Evolutionary conservation across 768 basidiomycete genomes (phyloP).

Genomic region (Suillus placidus): DNA sequence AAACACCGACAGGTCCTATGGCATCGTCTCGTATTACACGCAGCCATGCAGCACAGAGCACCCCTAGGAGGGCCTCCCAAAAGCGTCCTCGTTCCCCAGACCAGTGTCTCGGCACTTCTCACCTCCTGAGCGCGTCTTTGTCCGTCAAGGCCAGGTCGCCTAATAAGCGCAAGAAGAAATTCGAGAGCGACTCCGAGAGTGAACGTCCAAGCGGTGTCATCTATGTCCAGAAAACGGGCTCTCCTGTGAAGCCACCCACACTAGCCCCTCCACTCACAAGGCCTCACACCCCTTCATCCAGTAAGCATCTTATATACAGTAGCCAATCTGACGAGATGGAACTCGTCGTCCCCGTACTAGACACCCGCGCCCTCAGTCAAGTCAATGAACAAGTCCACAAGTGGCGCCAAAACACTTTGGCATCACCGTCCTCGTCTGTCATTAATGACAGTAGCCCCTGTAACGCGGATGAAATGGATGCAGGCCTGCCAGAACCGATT

Average conservation of each 20-base stretch:
- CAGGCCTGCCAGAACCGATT: not conserved
- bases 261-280: conserved; percentile 33
- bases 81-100: conserved; percentile 33
- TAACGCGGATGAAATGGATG: not conserved
- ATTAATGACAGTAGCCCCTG: conserved; percentile 8
- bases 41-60: conserved; percentile 16
- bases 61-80: conserved; percentile 16
- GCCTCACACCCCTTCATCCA: conserved; percentile 18
- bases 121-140: conserved; percentile 9
- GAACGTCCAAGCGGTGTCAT: conserved; percentile 12
- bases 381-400: conserved; percentile 43
- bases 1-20: conserved; percentile 17
- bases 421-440: conserved; percentile 20
- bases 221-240: conserved; percentile 16
- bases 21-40: conserved; percentile 9
- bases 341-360: conserved; percentile 37
- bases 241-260: conserved; percentile 37
- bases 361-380: conserved; percentile 29
- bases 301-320: conserved; percentile 51
- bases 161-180: conserved; percentile 24
- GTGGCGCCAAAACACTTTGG: conserved; percentile 43
- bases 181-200: conserved; percentile 13
- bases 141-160: conserved; percentile 23
- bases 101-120: not conserved
- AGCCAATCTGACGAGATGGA: conserved; percentile 73